These are phyloP conservation scores for Boletus barrowsii DNA, from an alignment of 768 basidiomycete genomes.

Conservation along the genomic window DNA sequence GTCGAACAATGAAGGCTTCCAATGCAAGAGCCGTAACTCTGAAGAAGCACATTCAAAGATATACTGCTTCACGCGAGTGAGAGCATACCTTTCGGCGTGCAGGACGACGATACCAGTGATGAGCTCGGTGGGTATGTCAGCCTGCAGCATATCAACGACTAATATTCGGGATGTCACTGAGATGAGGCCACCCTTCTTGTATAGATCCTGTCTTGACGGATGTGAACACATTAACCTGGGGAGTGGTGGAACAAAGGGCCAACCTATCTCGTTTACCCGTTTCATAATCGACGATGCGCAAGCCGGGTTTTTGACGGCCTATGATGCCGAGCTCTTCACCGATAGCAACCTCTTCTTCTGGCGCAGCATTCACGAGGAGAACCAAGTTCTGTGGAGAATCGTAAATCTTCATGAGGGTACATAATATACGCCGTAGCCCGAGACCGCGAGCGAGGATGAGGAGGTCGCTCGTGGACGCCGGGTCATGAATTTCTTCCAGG, in stretches of 20 bases:
- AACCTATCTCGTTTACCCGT: conserved; percentile 76
- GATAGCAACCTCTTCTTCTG: conserved; percentile 87
- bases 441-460: conserved; percentile 86
- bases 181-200: conserved; percentile 84
- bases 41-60: not conserved
- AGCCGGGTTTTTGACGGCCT: conserved; percentile 84
- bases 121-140: conserved; percentile 77
- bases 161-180: conserved; percentile 93
- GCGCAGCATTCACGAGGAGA: conserved; percentile 76
- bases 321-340: conserved; percentile 91
- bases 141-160: conserved; percentile 90
- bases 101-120: conserved; percentile 89
- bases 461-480: conserved; percentile 67
- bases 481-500: conserved; percentile 68
- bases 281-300: conserved; percentile 82
- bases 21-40: conserved; percentile 82
- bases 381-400: conserved; percentile 82
- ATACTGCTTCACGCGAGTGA: not conserved
- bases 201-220: conserved; percentile 66
- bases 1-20: conserved; percentile 90
- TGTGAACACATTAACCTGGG: conserved; percentile 9
- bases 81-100: conserved; percentile 80
- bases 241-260: conserved; percentile 19
- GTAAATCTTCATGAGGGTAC: conserved; percentile 89
- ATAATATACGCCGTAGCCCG: conserved; percentile 78